Evolutionary conservation across 495 filamentous ascomycete species (phyloP).

Genomic region (Penicillium samsonianum): DNA sequence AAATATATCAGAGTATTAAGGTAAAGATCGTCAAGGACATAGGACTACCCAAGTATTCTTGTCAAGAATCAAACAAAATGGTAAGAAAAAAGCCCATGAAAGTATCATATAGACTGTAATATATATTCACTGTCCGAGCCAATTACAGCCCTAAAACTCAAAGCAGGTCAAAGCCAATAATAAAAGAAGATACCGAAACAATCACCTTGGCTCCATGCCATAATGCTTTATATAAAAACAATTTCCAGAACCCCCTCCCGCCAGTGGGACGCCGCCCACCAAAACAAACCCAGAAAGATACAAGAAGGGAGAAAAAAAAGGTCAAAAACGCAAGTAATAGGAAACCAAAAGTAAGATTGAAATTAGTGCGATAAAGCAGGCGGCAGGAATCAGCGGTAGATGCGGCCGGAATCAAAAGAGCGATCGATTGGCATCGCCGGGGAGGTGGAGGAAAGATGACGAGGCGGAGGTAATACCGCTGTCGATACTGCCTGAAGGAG

Average conservation of each 20-base stretch:
- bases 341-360: constrained; percentile 13
- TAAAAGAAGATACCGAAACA: constrained; percentile 16
- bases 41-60: no score
- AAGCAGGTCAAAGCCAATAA: constrained; percentile 9
- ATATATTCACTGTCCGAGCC: constrained; percentile 19
- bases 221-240: constrained; percentile 28
- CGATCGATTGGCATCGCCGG: constrained; percentile 24
- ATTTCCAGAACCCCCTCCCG: constrained; percentile 16
- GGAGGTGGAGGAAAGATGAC: constrained; percentile 35
- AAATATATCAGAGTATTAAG: no score
- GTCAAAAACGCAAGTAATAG: constrained; percentile 4
- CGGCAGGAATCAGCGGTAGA: constrained; percentile 11
- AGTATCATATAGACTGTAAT: constrained; percentile 5
- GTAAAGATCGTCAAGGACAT: no score
- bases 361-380: constrained; percentile 2
- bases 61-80: background rate
- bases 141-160: constrained; percentile 7
- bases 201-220: constrained; percentile 28
- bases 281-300: constrained; percentile 12
- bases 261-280: constrained; percentile 26
- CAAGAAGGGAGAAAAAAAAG: constrained; percentile 7
- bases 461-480: constrained; percentile 32
- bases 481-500: constrained; percentile 22
- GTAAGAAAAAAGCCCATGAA: background rate
- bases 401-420: constrained; percentile 21